Conservation (phyloP, 805 yeast species). For the Ogataea glucozyma region DNA sequence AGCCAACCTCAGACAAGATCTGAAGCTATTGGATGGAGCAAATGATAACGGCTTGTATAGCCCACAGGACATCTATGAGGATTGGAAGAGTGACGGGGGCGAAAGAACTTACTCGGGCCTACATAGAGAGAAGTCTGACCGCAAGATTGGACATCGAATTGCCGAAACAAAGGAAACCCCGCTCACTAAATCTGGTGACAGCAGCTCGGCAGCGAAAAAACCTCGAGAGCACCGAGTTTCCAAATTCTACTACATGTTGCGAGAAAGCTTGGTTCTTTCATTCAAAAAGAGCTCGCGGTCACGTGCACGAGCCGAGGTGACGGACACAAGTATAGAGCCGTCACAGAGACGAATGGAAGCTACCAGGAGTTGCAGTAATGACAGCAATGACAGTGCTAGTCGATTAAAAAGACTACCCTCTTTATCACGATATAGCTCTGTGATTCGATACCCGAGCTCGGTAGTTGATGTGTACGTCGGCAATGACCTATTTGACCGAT, state of each 20-base stretch:
- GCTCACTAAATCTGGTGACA: neutral
- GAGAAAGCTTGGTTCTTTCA: slow-evolving; percentile 18
- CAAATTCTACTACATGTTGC: slow-evolving; percentile 17
- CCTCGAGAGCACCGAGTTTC: slow-evolving; percentile 19
- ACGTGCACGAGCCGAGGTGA: too few species aligned
- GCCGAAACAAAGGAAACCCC: neutral
- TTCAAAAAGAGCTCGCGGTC: slow-evolving; percentile 20
- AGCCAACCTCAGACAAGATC: slow-evolving; percentile 16
- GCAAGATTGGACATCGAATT: neutral
- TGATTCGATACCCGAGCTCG: slow-evolving; percentile 22
- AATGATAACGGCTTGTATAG: slow-evolving; percentile 1
- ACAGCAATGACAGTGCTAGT: slow-evolving; percentile 1
- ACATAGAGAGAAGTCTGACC: neutral
- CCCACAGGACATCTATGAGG: neutral
- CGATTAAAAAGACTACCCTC: slow-evolving; percentile 7
- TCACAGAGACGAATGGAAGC: too few species aligned
- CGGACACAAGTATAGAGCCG: too few species aligned
- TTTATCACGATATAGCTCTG: slow-evolving; percentile 20
- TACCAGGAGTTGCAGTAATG: neutral
- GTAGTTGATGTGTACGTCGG: slow-evolving; percentile 27
- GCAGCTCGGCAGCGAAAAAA: neutral
- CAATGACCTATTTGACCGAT: slow-evolving; percentile 18
- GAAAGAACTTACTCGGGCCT: neutral
- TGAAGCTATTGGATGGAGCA: slow-evolving; percentile 2
- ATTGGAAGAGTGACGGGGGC: neutral